Evolutionary conservation across 2,329 filamentous ascomycete species (phyloP).

Genomic region (Calonectria leucothoes): DNA sequence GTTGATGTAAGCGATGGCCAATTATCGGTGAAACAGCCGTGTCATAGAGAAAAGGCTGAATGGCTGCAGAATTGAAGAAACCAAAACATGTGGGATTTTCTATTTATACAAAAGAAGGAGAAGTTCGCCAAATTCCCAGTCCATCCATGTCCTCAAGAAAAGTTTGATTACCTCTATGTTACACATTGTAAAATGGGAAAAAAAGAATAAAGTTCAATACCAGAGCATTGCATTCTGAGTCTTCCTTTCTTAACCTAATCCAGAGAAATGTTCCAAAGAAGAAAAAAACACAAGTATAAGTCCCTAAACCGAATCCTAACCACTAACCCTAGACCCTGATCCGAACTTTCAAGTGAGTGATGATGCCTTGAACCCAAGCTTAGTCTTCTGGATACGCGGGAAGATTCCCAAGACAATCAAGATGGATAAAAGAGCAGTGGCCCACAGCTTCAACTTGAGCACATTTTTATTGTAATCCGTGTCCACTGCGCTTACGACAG

Average conservation of each 20-base stretch:
- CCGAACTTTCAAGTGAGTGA: conserved; percentile 27
- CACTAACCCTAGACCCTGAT: too few relatives aligned
- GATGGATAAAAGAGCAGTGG: conserved; percentile 72
- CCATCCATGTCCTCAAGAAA: not conserved
- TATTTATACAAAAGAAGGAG: not conserved
- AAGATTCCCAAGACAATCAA: conserved; percentile 78
- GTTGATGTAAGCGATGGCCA: not conserved
- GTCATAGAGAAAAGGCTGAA: not conserved
- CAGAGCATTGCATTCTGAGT: not conserved
- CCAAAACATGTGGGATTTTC: not conserved
- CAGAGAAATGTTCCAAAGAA: not conserved
- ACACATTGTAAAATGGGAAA: not conserved
- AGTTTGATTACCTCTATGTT: not conserved
- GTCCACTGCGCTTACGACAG: conserved; percentile 79
- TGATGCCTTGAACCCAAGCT: conserved; percentile 69
- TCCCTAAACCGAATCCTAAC: too few relatives aligned
- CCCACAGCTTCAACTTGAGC: conserved; percentile 81
- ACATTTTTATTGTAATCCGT: conserved; percentile 79
- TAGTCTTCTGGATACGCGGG: conserved; percentile 83
- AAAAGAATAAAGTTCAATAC: not conserved
- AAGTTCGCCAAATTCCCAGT: not conserved
- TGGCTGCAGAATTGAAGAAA: not conserved
- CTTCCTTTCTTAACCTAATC: not conserved
- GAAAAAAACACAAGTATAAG: not conserved
- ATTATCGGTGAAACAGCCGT: too few relatives aligned